Percentiles rank a stretch among this genome's conserved stretches.
These are phyloP conservation scores for Zostera marina DNA, from an alignment of 116 monocot species.

Conservation along the genomic window DNA sequence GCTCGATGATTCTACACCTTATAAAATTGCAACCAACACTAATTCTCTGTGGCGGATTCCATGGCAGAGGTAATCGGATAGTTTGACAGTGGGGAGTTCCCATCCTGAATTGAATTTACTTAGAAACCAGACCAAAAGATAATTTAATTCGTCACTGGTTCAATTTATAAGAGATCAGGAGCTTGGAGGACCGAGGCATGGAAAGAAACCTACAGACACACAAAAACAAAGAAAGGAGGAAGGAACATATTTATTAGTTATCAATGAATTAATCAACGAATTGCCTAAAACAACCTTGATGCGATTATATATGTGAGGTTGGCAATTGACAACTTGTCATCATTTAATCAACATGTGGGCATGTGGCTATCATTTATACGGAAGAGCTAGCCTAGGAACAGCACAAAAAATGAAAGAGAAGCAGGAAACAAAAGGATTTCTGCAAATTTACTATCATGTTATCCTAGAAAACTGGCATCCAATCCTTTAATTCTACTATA, in stretches of 20 bases:
- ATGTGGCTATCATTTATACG: not conserved
- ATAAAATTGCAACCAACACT: not conserved
- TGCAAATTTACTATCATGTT: not conserved
- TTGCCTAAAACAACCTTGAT: not conserved
- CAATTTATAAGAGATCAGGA: too few species aligned
- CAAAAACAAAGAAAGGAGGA: not conserved
- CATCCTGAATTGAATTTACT: not conserved
- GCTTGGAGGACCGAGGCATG: too few species aligned
- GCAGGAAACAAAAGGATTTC: not conserved
- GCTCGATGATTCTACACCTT: slow-evolving; percentile 42
- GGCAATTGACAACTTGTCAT: not conserved
- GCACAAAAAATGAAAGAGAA: not conserved
- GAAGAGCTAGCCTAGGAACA: not conserved
- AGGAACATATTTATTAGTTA: not conserved
- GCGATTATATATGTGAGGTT: not conserved
- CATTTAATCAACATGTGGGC: not conserved
- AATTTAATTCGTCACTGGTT: not conserved
- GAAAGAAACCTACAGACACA: not conserved
- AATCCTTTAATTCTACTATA: not conserved
- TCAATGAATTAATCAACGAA: not conserved
- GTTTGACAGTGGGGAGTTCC: slow-evolving; percentile 12
- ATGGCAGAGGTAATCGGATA: slow-evolving; percentile 1
- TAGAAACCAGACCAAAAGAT: not conserved
- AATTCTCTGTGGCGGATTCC: too few species aligned
- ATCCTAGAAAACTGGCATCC: not conserved